Base-by-base conservation (phyloP, 1,284 basidiomycete species). In the Fomitiporia mediterranea region DNA sequence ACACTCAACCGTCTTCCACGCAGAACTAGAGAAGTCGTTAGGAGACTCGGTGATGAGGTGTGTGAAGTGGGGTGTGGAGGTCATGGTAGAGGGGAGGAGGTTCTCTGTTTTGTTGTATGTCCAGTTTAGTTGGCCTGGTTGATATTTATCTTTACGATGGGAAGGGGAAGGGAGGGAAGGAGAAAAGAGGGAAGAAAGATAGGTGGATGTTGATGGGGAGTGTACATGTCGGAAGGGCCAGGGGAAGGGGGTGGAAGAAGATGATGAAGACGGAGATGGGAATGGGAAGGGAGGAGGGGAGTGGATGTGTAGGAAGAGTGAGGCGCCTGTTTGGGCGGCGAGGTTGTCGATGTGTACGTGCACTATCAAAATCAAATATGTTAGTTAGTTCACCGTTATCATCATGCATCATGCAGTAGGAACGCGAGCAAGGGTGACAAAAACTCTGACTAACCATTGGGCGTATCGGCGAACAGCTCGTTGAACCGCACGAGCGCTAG, bases 301-400 rank as follows among this genome's bases (percentile, higher is more conserved):
- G 59, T 89, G 76, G 11, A 80, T 74, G 58, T 94, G 91, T 4
- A 89, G 83, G 75, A 97, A 97, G 44, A 94, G 81, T 0, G 91
- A 91, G 3, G 92, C 90, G 7, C 96, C 95, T 0, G 91, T 94
- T 73, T 97, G 94, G 0, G 91, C 86, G 1, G 91, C 87, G 28
- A 90, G 78, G 61, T 93, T 90, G 59, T 82, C 86, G 51, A 94
- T 82, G 67, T 94, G 89, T 2, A 91, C 78, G 58, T 85, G 79
- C 42, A 80, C 80, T 75, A 58, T n/a, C n/a, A n/a, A n/a, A n/a
- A n/a, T n/a, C 3, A 30, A 2, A 37, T 4, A 32, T 15, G 17
- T 11, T 23, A 51, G 34, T 13, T 13, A 23, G 4, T 30, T 17
- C 52, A 34, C 35, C 21, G n/a, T 25, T 17, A n/a, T 3, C 21